Conservation (phyloP, 306 rosid species). For the Lagenaria siceraria region DNA sequence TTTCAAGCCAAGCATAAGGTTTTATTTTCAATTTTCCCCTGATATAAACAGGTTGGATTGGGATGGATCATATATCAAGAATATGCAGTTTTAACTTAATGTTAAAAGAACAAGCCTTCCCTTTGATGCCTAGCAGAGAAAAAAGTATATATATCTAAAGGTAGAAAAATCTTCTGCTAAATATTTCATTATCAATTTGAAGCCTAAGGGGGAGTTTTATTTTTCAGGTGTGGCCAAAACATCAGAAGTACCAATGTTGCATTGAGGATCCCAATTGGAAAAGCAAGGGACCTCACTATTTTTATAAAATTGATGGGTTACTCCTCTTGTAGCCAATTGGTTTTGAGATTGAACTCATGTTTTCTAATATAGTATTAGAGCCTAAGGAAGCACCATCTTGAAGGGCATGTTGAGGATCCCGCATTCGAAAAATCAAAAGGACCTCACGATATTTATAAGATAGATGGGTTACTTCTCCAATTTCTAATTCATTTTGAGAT, state of each 20-base stretch:
- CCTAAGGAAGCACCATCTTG: no score
- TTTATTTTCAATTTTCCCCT: background rate
- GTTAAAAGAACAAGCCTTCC: background rate
- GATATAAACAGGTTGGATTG: background rate
- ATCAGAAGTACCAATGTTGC: background rate
- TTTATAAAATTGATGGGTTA: no score
- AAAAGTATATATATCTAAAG: background rate
- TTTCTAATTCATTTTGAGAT: no score
- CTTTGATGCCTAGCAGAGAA: background rate
- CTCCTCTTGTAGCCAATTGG: no score
- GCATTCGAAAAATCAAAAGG: no score
- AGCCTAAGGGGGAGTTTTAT: background rate
- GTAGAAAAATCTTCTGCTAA: background rate
- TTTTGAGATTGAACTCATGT: no score
- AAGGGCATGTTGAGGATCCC: no score
- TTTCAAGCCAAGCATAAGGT: background rate
- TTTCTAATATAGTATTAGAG: no score
- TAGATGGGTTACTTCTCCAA: no score
- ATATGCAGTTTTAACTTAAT: background rate
- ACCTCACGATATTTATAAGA: no score
- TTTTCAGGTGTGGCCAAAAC: background rate
- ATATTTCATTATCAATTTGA: background rate
- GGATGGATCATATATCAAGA: background rate
- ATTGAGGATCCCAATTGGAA: no score
- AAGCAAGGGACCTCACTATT: no score